Percentiles rank a stretch among this genome's conserved stretches.
Evolutionary conservation across 1,284 basidiomycete species (phyloP).

Genomic region (Sporisorium iseilematis-ciliati): DNA sequence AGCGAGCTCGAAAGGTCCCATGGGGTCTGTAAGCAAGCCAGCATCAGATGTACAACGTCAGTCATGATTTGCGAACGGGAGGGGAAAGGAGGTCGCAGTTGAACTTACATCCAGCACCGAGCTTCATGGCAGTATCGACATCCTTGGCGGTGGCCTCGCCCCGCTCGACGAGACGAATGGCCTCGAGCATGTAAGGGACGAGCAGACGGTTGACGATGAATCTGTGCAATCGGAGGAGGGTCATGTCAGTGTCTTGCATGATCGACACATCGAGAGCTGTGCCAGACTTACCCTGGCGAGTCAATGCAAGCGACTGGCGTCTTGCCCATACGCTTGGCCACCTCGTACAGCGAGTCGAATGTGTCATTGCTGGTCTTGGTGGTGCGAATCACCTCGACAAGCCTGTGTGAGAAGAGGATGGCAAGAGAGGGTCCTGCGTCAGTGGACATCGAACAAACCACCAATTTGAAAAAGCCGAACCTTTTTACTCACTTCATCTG

Average conservation of each 20-base stretch:
- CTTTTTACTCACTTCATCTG: constrained; percentile 73
- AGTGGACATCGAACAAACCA: background rate
- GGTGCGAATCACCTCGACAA: constrained; percentile 74
- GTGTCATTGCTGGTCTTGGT: constrained; percentile 72
- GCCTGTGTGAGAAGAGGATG: background rate
- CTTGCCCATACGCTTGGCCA: constrained; percentile 74
- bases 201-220: constrained; percentile 74
- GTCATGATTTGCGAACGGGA: background rate
- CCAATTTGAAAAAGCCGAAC: background rate
- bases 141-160: constrained; percentile 75
- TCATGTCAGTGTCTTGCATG: constrained; percentile 8
- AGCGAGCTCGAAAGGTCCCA: constrained; percentile 74
- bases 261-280: background rate
- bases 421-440: background rate
- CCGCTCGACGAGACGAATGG: constrained; percentile 75
- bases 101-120: constrained; percentile 73
- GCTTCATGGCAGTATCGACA: constrained; percentile 76
- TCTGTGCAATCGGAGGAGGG: constrained; percentile 33
- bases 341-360: constrained; percentile 71
- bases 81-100: background rate
- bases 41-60: background rate
- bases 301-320: constrained; percentile 74
- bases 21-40: constrained; percentile 54
- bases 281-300: constrained; percentile 52
- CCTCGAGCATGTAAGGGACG: constrained; percentile 75